A percentile compares a stretch with the other conserved stretches of the same genome.
Evolutionary conservation across 441 rosid genomes (phyloP).

Genomic region (California macrophylla): DNA sequence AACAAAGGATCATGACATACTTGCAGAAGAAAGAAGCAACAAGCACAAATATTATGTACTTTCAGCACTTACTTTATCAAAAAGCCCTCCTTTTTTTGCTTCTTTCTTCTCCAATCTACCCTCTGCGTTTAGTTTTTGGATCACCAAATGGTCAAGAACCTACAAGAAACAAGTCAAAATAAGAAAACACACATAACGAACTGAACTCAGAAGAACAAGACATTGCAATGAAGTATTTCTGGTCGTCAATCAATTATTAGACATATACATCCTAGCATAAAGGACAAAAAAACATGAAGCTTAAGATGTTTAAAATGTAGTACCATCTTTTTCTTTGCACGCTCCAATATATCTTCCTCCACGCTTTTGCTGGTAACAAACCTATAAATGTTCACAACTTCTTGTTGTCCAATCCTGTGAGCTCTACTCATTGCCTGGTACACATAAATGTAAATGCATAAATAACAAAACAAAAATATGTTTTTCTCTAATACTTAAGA

Average conservation of each 20-base stretch:
- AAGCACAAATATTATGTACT: background rate
- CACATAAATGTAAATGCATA: constrained; percentile 13
- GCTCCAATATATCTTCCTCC: constrained; percentile 97
- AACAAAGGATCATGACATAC: background rate
- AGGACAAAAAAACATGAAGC: background rate
- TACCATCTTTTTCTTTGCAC: constrained; percentile 99
- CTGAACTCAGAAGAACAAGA: background rate
- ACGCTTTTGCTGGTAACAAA: constrained; percentile 99
- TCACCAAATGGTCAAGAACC: constrained; percentile 99
- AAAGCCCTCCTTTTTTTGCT: constrained; percentile 73
- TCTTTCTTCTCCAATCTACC: constrained; percentile 99
- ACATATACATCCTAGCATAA: background rate
- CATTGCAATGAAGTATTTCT: background rate
- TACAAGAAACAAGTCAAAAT: constrained; percentile 27
- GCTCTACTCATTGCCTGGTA: constrained; percentile 99
- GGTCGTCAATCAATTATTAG: no score
- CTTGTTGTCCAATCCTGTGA: constrained; percentile 99
- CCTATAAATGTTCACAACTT: constrained; percentile 94
- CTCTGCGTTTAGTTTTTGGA: constrained; percentile 98
- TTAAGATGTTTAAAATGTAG: constrained; percentile 11
- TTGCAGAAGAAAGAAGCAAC: background rate
- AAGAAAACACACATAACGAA: constrained; percentile 14
- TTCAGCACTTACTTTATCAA: constrained; percentile 71
- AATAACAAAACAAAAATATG: constrained; percentile 1
- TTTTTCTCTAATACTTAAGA: background rate